Evolutionary conservation across 108 stramenopile genomes (phyloP), one percentile per base, ranked within the genome.

Genomic region (Cyclotella atomus): DNA sequence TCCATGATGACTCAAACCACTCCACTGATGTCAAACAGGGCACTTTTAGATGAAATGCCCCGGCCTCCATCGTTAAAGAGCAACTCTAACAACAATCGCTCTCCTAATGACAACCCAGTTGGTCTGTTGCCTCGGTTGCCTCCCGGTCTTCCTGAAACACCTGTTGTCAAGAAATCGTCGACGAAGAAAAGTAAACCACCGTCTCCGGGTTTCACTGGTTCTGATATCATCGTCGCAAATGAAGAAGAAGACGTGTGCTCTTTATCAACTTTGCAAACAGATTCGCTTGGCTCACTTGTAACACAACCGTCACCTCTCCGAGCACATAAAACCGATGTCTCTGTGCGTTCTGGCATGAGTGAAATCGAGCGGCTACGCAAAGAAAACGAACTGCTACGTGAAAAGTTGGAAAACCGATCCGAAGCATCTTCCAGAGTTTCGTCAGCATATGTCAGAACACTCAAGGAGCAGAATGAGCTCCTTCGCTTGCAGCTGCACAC

Each of bases 311-410:
- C 44, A 63, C 20, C 49, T 38, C 16, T 34, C 2, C 24, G 54
- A 43, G 17, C 38, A 38, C 14, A 36, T 27, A 57, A 44, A 30
- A 57, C 41, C 20, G 29, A 28, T 59, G 44, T 61, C 19, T 33
- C 61, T 28, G 61, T 28, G 52, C 52, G 52, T 30, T 59, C 68
- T 21, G 76, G 61, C 23, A 35, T 63, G 29, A 76, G 68, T 44
- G 76, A 77, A 77, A 77, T 77, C 44, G 68, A 77, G 21, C 52
- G 68, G 41, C 76, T 77, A 6, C 52, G 76, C 17, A 69, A 46
- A 65, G 76, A 77, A 47, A 77, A 77, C 25, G 76, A 64, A 62
- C 68, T 24, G 14, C 52, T 77, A 20, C 52, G 76, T 0, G 54
- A 77, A 41, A 46, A 70, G 47, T 62, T 77, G 15, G 71, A 64